phyloP scores from a whole-genome alignment of 805 yeast genomes.

The Teunomyces atbi region DNA sequence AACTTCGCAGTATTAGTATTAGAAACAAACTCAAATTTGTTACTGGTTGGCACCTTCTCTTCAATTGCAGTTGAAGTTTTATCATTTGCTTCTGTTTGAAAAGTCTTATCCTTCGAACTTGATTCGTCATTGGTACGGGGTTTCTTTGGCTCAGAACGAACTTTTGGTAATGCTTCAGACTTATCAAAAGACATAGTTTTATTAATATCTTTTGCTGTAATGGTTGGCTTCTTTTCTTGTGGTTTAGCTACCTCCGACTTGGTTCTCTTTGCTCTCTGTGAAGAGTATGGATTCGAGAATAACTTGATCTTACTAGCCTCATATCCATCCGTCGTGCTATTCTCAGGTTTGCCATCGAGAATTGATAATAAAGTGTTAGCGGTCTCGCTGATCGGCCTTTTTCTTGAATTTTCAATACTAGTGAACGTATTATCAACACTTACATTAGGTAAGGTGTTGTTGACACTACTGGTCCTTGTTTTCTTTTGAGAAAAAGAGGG shows the following conservation, averaged over 20 bases:
- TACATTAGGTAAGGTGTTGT: not conserved
- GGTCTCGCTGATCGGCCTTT: slow-evolving; percentile 30
- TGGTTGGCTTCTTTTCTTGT: not conserved
- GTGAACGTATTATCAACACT: not conserved
- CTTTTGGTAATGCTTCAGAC: slow-evolving; percentile 23
- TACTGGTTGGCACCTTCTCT: not conserved
- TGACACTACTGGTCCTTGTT: slow-evolving; percentile 2
- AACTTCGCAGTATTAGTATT: not conserved
- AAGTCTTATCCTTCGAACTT: not conserved
- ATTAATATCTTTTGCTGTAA: slow-evolving; percentile 35
- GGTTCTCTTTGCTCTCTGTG: slow-evolving; percentile 2
- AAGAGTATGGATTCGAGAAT: slow-evolving; percentile 13
- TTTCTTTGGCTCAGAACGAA: not conserved
- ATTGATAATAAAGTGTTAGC: slow-evolving; percentile 39
- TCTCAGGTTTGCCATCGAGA: slow-evolving; percentile 25
- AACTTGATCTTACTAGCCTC: slow-evolving; percentile 4
- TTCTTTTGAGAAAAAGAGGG: slow-evolving; percentile 16
- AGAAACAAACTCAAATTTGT: not conserved
- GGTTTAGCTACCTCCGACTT: not conserved
- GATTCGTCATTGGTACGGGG: not conserved
- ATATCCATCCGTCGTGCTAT: not conserved
- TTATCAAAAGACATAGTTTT: slow-evolving; percentile 35
- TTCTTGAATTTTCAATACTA: slow-evolving; percentile 1
- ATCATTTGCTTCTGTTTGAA: not conserved
- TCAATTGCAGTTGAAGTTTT: not conserved